phyloP scores from a whole-genome alignment of 805 yeast species.

The Metschnikowia kofuensis region DNA sequence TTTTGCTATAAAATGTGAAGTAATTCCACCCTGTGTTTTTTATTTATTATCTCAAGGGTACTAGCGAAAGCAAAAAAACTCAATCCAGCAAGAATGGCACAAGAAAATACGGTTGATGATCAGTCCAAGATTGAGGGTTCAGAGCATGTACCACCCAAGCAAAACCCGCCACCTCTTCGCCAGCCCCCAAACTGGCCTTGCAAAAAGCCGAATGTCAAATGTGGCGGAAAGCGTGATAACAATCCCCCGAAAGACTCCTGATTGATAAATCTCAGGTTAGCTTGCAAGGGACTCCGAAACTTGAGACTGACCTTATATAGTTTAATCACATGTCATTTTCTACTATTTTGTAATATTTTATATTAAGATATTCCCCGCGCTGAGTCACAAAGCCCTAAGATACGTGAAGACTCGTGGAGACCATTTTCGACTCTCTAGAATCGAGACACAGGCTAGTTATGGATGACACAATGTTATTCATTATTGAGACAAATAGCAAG shows the following conservation, averaged over 20 bases:
- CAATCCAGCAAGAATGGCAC: neutral
- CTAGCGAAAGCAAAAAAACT: neutral
- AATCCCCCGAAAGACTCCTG: slow-evolving; percentile 2
- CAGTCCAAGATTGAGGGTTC: neutral
- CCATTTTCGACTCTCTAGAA: too few species aligned
- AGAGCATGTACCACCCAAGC: neutral
- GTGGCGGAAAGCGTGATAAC: slow-evolving; percentile 3
- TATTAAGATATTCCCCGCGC: too few species aligned
- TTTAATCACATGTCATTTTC: too few species aligned
- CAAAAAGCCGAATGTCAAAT: neutral
- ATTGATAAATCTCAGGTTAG: neutral
- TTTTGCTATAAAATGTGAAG: too few species aligned
- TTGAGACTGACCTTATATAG: too few species aligned
- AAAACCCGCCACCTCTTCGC: neutral
- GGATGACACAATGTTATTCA: neutral
- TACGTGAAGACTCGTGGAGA: too few species aligned
- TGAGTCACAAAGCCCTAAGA: too few species aligned
- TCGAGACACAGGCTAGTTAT: too few species aligned
- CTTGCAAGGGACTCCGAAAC: neutral
- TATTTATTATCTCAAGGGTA: too few species aligned
- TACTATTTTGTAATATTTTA: too few species aligned
- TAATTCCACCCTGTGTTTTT: too few species aligned
- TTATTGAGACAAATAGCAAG: neutral
- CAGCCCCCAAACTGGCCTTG: slow-evolving; percentile 4
- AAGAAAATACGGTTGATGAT: neutral